Evolutionary conservation across 2,329 filamentous ascomycete genomes (phyloP).

Genomic region (Epicoccum nigrum): DNA sequence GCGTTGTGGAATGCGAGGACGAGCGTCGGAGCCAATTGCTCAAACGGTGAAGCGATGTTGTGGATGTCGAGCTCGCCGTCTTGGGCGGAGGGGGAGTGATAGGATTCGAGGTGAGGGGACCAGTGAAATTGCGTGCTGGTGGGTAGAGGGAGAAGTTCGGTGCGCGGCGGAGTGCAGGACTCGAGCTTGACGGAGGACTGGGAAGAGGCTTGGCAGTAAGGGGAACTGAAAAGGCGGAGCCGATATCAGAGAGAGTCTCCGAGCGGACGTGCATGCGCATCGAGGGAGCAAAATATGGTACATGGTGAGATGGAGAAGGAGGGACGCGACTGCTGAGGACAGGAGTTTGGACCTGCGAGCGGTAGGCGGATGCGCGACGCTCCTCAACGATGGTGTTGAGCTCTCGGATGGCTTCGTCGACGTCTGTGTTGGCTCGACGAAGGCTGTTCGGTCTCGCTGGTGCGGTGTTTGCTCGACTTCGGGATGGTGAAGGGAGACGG

Average conservation of each 20-base stretch:
- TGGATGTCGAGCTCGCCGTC: slow-evolving; percentile 33
- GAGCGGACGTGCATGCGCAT: slow-evolving; percentile 55
- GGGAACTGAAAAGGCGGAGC: slow-evolving; percentile 54
- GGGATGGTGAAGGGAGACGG: slow-evolving; percentile 42
- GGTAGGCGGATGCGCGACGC: slow-evolving; percentile 48
- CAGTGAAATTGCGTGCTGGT: slow-evolving; percentile 27
- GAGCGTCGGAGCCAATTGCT: slow-evolving; percentile 47
- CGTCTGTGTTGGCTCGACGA: slow-evolving; percentile 45
- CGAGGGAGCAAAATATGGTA: slow-evolving; percentile 54
- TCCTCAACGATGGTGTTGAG: slow-evolving; percentile 58
- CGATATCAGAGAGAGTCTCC: slow-evolving; percentile 56
- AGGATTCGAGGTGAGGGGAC: slow-evolving; percentile 44
- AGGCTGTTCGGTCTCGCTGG: slow-evolving; percentile 45
- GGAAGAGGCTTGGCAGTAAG: slow-evolving; percentile 38
- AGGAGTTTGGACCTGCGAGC: slow-evolving; percentile 36
- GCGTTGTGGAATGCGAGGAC: slow-evolving; percentile 31
- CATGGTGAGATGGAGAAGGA: slow-evolving; percentile 48
- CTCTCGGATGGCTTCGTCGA: slow-evolving; percentile 55
- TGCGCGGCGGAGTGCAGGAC: slow-evolving; percentile 19
- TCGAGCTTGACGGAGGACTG: slow-evolving; percentile 18
- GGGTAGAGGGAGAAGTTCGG: slow-evolving; percentile 36
- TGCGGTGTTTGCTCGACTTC: slow-evolving; percentile 44
- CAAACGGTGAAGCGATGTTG: slow-evolving; percentile 41
- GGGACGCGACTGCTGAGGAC: slow-evolving; percentile 36
- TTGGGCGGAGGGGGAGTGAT: slow-evolving; percentile 42